phyloP scores from a whole-genome alignment of 2,329 filamentous ascomycete species.

The Fusarium acutatum region DNA sequence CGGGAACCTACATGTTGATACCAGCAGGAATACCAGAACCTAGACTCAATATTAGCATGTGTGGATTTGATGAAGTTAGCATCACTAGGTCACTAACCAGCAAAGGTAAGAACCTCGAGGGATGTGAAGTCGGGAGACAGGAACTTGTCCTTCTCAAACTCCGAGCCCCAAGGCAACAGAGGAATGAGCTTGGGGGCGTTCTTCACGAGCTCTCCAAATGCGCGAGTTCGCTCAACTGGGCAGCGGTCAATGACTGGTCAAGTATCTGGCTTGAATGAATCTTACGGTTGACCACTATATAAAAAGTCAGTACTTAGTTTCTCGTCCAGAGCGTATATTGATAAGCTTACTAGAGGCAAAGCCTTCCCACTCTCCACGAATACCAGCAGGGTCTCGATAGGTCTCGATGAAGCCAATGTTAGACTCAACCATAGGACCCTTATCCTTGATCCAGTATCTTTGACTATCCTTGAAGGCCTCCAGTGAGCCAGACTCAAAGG shows the following conservation, averaged over 20 bases:
- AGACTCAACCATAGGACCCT: conserved; percentile 80
- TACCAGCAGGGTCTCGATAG: conserved; percentile 82
- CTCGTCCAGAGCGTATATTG: neutral
- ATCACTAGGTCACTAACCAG: conserved; percentile 34
- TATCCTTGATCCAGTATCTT: conserved; percentile 83
- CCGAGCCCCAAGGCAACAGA: conserved; percentile 84
- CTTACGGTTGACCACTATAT: conserved; percentile 72
- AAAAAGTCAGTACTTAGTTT: conserved; percentile 29
- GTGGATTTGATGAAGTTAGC: neutral
- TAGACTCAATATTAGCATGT: conserved; percentile 45
- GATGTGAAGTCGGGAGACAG: conserved; percentile 95
- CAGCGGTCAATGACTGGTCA: neutral
- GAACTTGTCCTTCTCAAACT: conserved; percentile 97
- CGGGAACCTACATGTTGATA: conserved; percentile 63
- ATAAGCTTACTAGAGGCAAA: conserved; percentile 69
- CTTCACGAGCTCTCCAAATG: conserved; percentile 85
- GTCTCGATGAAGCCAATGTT: conserved; percentile 89
- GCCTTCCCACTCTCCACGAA: conserved; percentile 86
- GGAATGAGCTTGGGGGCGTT: conserved; percentile 86
- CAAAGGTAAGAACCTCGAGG: conserved; percentile 87
- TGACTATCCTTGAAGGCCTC: conserved; percentile 83
- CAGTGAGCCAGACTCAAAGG: conserved; percentile 78
- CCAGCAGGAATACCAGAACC: conserved; percentile 73
- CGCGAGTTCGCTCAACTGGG: conserved; percentile 79
- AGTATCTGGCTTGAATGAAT: neutral